Evolutionary conservation across 768 basidiomycete species (phyloP), one percentile per base, ranked within the genome.

Genomic region (Mycena rebaudengoi): DNA sequence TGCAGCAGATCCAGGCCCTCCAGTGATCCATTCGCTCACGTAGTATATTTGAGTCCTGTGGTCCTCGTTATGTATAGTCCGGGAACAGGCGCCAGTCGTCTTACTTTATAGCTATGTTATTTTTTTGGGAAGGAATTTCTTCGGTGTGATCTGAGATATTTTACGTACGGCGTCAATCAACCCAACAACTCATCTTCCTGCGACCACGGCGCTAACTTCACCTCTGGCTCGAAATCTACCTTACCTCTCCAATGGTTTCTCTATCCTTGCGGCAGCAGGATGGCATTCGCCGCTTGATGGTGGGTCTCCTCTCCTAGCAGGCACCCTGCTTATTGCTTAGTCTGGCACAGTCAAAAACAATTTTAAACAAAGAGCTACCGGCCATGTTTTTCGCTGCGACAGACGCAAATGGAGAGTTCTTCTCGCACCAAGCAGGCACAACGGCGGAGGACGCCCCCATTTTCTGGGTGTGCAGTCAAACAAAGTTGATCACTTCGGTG

Each of bases 1-100:
- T 28, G n/a, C 33, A 45, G 18, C 57, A 59, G 57, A 20, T 59
- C 33, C 7, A 11, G 35, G 46, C 45, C n/a, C 45, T 59, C 14
- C 55, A 57, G 83, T 60, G 71, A 74, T 13, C 73, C 71, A 26
- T 91, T 88, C 77, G 79, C 89, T n/a, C n/a, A n/a, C 64, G 41
- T 77, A 18, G 88, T 87, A 63, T 62, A 73, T 65, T 13, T 37
- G 23, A 28, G 20, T n/a, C 4, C 23, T 25, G 25, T 29, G 18
- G 46, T 33, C 28, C 2, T 37, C 33, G 46, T 48, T 7, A 69
- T 52, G 49, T 49, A 32, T 30, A 14, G 43, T 44, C 43, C 21
- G 5, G 6, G 43, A 23, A 44, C 43, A 44, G 43, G 14, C 43
- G 43, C 43, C 43, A 44, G 43, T 44, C 43, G 43, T 48, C 10